Percentiles rank a stretch among this genome's conserved stretches.
These are phyloP conservation scores for Coprinopsis cinerea DNA, from an alignment of 768 basidiomycete species.

Conservation along the genomic window DNA sequence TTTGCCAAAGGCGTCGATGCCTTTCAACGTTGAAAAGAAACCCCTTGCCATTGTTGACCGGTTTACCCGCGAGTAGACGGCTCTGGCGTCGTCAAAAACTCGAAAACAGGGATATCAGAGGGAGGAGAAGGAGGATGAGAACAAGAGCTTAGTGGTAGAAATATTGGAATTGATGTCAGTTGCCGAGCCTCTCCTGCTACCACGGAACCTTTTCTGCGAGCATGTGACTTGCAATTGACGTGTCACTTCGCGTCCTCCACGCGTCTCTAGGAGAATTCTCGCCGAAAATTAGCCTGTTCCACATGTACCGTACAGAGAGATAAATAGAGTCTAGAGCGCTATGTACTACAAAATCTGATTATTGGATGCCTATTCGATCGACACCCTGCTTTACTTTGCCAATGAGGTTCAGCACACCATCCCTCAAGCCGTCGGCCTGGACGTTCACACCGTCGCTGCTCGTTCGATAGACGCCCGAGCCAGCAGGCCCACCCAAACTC, in stretches of 20 bases:
- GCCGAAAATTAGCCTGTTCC: constrained; percentile 25
- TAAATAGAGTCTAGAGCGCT: constrained; percentile 12
- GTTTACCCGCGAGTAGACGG: constrained; percentile 29
- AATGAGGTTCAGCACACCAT: constrained; percentile 82
- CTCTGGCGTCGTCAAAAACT: constrained; percentile 20
- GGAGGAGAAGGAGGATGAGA: constrained; percentile 13
- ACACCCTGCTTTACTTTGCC: constrained; percentile 88
- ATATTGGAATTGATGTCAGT: constrained; percentile 1
- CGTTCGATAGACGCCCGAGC: constrained; percentile 81
- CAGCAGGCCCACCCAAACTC: constrained; percentile 82
- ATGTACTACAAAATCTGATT: constrained; percentile 8
- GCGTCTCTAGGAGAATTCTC: constrained; percentile 17
- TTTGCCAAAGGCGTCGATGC: constrained; percentile 99
- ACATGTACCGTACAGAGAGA: not conserved
- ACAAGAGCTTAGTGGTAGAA: not conserved
- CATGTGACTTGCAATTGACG: constrained; percentile 30
- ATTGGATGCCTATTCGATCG: constrained; percentile 51
- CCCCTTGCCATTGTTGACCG: constrained; percentile 72
- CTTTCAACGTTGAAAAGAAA: constrained; percentile 71
- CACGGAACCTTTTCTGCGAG: constrained; percentile 9
- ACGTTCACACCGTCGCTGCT: constrained; percentile 67
- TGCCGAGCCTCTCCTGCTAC: not conserved
- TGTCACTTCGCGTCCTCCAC: constrained; percentile 28
- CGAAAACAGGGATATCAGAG: constrained; percentile 22
- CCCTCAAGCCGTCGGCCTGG: constrained; percentile 83